These are phyloP conservation scores for Debaryomyces tyrocola DNA, from an alignment of 805 yeast species.

Conservation along the genomic window DNA sequence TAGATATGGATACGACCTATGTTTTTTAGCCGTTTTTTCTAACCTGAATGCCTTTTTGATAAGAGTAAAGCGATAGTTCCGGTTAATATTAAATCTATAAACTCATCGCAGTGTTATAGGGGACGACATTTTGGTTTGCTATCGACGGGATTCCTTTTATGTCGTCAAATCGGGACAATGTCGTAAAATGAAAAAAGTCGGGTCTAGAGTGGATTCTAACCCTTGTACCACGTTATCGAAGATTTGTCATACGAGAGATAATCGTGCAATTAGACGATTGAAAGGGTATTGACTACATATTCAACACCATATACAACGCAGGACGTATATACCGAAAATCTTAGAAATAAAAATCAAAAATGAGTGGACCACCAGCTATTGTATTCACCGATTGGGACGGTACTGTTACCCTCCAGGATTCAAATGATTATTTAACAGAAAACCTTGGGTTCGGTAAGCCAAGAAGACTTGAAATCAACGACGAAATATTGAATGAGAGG, in stretches of 20 bases:
- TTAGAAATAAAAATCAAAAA: neutral
- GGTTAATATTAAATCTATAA: neutral
- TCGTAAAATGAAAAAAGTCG: neutral
- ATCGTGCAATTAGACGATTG: no score
- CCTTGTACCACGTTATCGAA: no score
- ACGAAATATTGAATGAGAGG: slow-evolving; percentile 68
- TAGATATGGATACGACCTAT: no score
- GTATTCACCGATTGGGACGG: slow-evolving; percentile 98
- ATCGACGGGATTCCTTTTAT: neutral
- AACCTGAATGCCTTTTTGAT: no score
- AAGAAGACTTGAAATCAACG: slow-evolving; percentile 65
- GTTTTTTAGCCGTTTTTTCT: no score
- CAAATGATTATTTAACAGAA: slow-evolving; percentile 90
- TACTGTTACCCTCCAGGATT: slow-evolving; percentile 92
- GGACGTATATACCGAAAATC: no score
- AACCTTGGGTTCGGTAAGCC: slow-evolving; percentile 80
- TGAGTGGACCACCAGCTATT: slow-evolving; percentile 53
- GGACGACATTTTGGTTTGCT: slow-evolving; percentile 3
- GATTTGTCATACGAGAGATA: no score
- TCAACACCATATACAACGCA: no score
- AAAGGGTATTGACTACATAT: no score
- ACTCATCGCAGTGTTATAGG: neutral
- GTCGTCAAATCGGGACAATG: neutral
- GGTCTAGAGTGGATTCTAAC: no score
- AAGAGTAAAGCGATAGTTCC: no score